These are phyloP conservation scores for Elaphomyces granulatus DNA, from an alignment of 495 filamentous ascomycete genomes.

Conservation along the genomic window DNA sequence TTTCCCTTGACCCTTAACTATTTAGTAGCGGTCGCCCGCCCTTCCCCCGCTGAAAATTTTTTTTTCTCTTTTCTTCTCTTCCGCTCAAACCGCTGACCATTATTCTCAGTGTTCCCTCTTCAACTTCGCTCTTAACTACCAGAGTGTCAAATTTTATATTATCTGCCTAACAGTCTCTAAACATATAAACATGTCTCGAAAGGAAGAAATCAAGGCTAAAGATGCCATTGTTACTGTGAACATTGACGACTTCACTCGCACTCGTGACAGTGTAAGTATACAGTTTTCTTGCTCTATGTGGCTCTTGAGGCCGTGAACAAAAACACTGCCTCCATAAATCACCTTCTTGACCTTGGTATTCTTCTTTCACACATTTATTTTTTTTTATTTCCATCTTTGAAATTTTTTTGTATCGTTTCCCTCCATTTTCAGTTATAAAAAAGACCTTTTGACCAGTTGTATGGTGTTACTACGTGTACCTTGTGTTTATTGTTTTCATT, in stretches of 20 bases:
- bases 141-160: too few species aligned
- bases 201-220: constrained; percentile 16
- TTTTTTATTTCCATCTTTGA: too few species aligned
- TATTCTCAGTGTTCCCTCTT: not conserved
- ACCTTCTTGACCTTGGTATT: too few species aligned
- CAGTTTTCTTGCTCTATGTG: not conserved
- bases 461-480: too few species aligned
- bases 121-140: not conserved
- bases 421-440: too few species aligned
- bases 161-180: constrained; percentile 1
- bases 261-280: constrained; percentile 48
- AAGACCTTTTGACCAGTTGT: too few species aligned
- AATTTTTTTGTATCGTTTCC: too few species aligned
- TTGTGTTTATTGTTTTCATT: not conserved
- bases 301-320: too few species aligned
- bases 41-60: constrained; percentile 11
- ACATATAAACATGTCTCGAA: constrained; percentile 20
- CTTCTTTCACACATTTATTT: constrained; percentile 7
- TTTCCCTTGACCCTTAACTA: too few species aligned
- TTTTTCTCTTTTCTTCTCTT: constrained; percentile 7
- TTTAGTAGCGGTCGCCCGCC: constrained; percentile 13
- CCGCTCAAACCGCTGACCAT: not conserved
- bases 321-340: too few species aligned
- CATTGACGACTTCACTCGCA: constrained; percentile 45
- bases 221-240: constrained; percentile 34